Conservation (phyloP, 1,284 basidiomycete species). For the Leccinum fuscescens region DNA sequence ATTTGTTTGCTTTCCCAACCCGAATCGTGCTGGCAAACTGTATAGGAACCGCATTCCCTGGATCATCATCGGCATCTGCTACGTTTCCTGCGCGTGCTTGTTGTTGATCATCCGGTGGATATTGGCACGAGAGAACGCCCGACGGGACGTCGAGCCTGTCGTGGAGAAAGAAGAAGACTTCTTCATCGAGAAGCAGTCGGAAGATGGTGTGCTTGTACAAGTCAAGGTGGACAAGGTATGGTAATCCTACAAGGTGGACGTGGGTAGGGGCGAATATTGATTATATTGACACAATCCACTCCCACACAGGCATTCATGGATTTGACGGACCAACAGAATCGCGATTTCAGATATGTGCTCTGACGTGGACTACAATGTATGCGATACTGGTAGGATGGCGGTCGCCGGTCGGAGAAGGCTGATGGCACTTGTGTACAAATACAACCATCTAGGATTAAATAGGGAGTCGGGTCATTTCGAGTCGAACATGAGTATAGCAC, state of each 20-base stretch:
- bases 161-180: slow-evolving; percentile 57
- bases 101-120: slow-evolving; percentile 52
- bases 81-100: slow-evolving; percentile 46
- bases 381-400: neutral
- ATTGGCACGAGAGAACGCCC: slow-evolving; percentile 62
- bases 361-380: neutral
- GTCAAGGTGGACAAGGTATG: slow-evolving; percentile 60
- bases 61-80: slow-evolving; percentile 61
- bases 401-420: neutral
- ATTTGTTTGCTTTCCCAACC: neutral
- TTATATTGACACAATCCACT: neutral
- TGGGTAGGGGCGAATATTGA: neutral
- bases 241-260: neutral
- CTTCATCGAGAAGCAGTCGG: slow-evolving; percentile 42
- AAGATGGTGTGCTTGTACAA: slow-evolving; percentile 50
- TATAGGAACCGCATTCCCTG: slow-evolving; percentile 61
- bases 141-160: slow-evolving; percentile 56
- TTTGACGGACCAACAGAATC: neutral
- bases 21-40: neutral
- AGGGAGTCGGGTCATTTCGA: neutral
- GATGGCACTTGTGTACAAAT: neutral
- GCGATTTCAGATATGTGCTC: neutral
- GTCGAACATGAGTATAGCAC: neutral
- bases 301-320: neutral
- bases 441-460: neutral